Evolutionary conservation across 441 rosid species (phyloP).

Genomic region (Eruca vesicaria): DNA sequence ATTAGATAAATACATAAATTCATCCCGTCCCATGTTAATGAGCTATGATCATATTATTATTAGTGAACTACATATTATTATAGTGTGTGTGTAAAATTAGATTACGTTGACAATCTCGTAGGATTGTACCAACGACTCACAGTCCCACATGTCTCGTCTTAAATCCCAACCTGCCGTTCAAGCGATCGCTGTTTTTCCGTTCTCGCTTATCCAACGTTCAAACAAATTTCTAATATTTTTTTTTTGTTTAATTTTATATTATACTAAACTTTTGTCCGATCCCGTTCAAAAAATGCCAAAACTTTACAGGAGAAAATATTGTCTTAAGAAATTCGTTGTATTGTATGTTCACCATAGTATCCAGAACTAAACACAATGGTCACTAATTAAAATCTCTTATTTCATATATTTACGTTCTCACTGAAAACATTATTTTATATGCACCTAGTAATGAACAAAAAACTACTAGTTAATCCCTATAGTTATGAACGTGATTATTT

Average conservation of each 20-base stretch:
- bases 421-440: background rate
- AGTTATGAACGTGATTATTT: background rate
- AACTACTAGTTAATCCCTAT: background rate
- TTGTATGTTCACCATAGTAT: background rate
- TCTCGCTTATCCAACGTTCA: conserved; percentile 7
- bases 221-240: too few species aligned
- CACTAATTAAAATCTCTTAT: too few species aligned
- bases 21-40: conserved; percentile 12
- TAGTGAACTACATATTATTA: background rate
- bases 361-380: too few species aligned
- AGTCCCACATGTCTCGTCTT: conserved; percentile 31
- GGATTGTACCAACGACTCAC: conserved; percentile 10
- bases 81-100: conserved; percentile 15
- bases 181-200: conserved; percentile 25
- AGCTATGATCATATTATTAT: background rate
- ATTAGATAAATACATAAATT: conserved; percentile 6
- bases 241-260: conserved; percentile 12
- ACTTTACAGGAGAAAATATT: background rate
- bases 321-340: background rate
- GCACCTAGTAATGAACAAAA: background rate
- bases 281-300: background rate
- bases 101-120: conserved; percentile 29
- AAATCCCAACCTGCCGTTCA: conserved; percentile 40
- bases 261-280: background rate
- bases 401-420: background rate